Evolutionary conservation across 805 yeast genomes (phyloP).

Genomic region (Saccharomycopsis amapae): DNA sequence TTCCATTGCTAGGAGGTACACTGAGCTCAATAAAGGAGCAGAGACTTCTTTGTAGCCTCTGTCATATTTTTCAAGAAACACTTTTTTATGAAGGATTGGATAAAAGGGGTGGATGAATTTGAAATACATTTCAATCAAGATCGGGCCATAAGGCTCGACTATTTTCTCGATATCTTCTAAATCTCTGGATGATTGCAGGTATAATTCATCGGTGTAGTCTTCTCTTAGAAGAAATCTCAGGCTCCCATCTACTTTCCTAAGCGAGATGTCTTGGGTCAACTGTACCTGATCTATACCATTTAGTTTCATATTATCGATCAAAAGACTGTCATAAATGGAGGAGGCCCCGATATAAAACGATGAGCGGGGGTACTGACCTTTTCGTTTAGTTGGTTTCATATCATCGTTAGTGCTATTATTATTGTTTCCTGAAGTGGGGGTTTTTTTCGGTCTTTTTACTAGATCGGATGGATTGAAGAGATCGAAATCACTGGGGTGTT

Average conservation of each 20-base stretch:
- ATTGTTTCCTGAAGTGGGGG: too few relatives aligned
- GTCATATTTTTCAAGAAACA: conserved; percentile 83
- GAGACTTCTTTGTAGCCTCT: conserved; percentile 88
- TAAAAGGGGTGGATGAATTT: conserved; percentile 84
- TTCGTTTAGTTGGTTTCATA: conserved; percentile 12
- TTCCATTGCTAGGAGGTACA: conserved; percentile 78
- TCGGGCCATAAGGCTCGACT: conserved; percentile 89
- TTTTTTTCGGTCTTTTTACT: too few relatives aligned
- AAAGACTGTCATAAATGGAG: conserved; percentile 67
- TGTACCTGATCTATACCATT: conserved; percentile 78
- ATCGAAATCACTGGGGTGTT: too few relatives aligned
- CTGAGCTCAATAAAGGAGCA: conserved; percentile 87
- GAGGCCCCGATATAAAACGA: conserved; percentile 86
- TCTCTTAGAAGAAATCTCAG: conserved; percentile 74
- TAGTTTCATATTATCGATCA: conserved; percentile 56
- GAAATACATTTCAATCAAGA: conserved; percentile 72
- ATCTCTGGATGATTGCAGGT: conserved; percentile 62
- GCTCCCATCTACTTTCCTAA: conserved; percentile 72
- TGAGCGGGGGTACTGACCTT: conserved; percentile 83
- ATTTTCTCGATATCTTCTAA: conserved; percentile 78
- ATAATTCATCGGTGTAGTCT: conserved; percentile 67
- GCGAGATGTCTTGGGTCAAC: conserved; percentile 53
- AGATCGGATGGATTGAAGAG: too few relatives aligned
- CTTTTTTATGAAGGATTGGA: conserved; percentile 86
- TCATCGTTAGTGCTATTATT: conserved; percentile 35